Conservation (phyloP, 106 monocot species). For the Acanthochlamys bracteata region DNA sequence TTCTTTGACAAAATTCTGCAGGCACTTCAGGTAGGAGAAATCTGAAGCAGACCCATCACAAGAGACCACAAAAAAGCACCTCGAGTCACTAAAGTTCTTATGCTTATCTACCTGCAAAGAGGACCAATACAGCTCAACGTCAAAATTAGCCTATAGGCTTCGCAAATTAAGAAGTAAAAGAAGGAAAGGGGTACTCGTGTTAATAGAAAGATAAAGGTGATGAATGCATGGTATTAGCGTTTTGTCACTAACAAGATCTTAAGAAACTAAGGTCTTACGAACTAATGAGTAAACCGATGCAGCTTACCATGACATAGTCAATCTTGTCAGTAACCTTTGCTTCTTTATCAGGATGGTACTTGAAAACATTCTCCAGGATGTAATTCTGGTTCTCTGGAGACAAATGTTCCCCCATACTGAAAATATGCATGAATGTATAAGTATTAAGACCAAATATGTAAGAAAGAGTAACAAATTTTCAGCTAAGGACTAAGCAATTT, state of each 20-base stretch:
- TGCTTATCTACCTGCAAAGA: slow-evolving; percentile 62
- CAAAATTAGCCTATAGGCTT: too few relatives aligned
- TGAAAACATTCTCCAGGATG: slow-evolving; percentile 48
- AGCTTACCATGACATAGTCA: slow-evolving; percentile 54
- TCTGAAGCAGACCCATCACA: slow-evolving; percentile 42
- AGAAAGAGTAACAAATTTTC: not conserved
- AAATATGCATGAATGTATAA: slow-evolving; percentile 3
- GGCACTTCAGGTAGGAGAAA: slow-evolving; percentile 81
- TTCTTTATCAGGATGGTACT: slow-evolving; percentile 60
- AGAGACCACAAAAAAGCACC: slow-evolving; percentile 74
- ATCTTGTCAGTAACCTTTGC: slow-evolving; percentile 48
- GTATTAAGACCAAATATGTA: not conserved
- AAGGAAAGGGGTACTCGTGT: too few relatives aligned
- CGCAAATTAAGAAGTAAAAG: too few relatives aligned
- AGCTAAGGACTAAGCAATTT: too few relatives aligned
- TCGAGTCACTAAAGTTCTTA: slow-evolving; percentile 22
- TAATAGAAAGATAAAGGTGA: too few relatives aligned
- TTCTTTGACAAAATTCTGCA: slow-evolving; percentile 51
- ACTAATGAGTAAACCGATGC: not conserved
- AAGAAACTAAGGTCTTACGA: not conserved
- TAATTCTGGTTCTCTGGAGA: slow-evolving; percentile 49
- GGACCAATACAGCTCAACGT: not conserved
- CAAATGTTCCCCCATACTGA: slow-evolving; percentile 46
- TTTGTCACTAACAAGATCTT: not conserved
- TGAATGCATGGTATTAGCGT: too few relatives aligned